Evolutionary conservation across 805 yeast species (phyloP).

Genomic region (Yamadazyma takamatsuzukensis): DNA sequence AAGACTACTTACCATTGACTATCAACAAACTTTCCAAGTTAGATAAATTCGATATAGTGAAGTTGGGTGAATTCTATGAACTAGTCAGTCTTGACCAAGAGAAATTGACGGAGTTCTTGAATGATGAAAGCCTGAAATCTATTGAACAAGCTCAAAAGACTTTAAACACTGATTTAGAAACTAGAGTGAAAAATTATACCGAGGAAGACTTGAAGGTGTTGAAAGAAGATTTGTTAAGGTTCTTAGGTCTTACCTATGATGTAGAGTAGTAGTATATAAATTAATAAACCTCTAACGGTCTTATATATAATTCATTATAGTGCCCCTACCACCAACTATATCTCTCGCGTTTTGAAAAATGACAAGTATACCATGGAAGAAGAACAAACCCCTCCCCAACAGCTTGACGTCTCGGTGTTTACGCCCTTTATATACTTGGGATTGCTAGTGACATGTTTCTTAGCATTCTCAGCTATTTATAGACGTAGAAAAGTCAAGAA

Average conservation of each 20-base stretch:
- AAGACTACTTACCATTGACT: conserved; percentile 54
- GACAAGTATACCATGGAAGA: too few species aligned
- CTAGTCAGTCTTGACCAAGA: conserved; percentile 62
- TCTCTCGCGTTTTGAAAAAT: too few species aligned
- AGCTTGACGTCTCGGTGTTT: conserved; percentile 34
- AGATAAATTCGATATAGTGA: conserved; percentile 42
- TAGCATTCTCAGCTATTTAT: conserved; percentile 66
- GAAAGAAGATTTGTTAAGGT: conserved; percentile 64
- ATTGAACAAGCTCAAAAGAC: conserved; percentile 9
- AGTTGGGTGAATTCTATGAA: conserved; percentile 71
- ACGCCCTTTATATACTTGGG: conserved; percentile 78
- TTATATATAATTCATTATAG: too few species aligned
- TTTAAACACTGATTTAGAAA: conserved; percentile 3
- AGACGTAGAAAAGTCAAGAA: conserved; percentile 53
- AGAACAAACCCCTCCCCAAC: conserved; percentile 17
- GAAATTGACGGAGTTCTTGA: conserved; percentile 20
- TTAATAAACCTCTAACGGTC: too few species aligned
- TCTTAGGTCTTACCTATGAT: conserved; percentile 51
- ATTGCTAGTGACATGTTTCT: conserved; percentile 61
- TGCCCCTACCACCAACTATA: too few species aligned
- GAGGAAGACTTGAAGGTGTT: conserved; percentile 51
- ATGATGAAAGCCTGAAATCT: conserved; percentile 10
- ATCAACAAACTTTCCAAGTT: conserved; percentile 50
- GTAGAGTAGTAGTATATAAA: not conserved
- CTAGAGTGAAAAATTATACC: conserved; percentile 14